These are phyloP conservation scores for Scolecobasidium constrictum DNA, from an alignment of 2,329 filamentous ascomycete species.

Conservation along the genomic window DNA sequence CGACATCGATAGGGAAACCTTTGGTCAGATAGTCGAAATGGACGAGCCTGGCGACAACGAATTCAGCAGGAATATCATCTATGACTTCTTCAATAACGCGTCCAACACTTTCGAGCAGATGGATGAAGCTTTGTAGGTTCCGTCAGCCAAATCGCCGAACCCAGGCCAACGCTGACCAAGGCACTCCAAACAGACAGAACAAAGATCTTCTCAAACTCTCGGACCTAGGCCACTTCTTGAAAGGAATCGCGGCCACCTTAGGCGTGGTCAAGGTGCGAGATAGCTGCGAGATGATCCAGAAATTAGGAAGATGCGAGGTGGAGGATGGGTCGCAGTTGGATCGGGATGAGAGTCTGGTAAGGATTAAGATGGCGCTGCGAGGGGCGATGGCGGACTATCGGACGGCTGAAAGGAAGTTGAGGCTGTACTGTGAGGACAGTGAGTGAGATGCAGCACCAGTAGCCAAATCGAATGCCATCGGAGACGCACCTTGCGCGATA, in stretches of 20 bases:
- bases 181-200: constrained; percentile 40
- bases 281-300: constrained; percentile 91
- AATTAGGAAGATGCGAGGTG: too few relatives aligned
- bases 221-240: constrained; percentile 85
- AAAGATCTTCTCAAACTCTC: constrained; percentile 67
- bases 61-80: constrained; percentile 81
- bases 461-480: too few relatives aligned
- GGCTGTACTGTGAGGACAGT: too few relatives aligned
- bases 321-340: too few relatives aligned
- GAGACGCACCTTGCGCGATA: too few relatives aligned
- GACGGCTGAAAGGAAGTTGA: too few relatives aligned
- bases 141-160: constrained; percentile 6
- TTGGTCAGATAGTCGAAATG: constrained; percentile 96
- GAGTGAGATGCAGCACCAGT: too few relatives aligned
- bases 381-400: too few relatives aligned
- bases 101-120: constrained; percentile 77
- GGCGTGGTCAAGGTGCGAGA: constrained; percentile 86
- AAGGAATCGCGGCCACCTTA: constrained; percentile 90
- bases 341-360: too few relatives aligned
- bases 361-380: too few relatives aligned
- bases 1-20: too few relatives aligned
- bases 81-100: constrained; percentile 87
- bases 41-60: constrained; percentile 84
- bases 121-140: constrained; percentile 68
- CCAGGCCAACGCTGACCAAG: background rate